Percentiles rank a stretch among this genome's conserved stretches.
Evolutionary conservation across 106 monocot genomes (phyloP).

Genomic region (Acorus calamus): DNA sequence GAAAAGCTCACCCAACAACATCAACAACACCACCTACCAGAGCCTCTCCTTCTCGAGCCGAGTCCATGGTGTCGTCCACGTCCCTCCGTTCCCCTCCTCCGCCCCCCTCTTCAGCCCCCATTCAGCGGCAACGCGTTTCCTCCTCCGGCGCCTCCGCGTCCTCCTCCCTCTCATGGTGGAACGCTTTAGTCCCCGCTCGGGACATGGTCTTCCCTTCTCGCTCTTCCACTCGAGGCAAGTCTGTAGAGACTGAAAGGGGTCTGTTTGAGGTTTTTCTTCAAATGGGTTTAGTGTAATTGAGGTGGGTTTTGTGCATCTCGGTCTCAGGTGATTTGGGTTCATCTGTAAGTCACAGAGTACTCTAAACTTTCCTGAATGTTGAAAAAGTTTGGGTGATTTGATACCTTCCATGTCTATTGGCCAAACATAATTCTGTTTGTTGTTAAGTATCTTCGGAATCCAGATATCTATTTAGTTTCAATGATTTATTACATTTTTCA

Average conservation of each 20-base stretch:
- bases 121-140: constrained; percentile 25
- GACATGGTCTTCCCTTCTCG: neutral
- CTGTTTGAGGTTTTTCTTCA: neutral
- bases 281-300: neutral
- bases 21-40: neutral
- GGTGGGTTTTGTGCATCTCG: too few relatives aligned
- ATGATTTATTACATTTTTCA: too few relatives aligned
- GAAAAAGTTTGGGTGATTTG: too few relatives aligned
- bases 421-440: too few relatives aligned
- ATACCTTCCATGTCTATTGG: too few relatives aligned
- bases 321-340: too few relatives aligned
- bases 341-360: too few relatives aligned
- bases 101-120: neutral
- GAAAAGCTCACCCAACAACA: too few relatives aligned
- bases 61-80: neutral
- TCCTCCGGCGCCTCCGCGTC: constrained; percentile 11
- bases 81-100: neutral
- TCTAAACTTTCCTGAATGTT: too few relatives aligned
- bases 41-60: constrained; percentile 2
- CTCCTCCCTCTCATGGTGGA: constrained; percentile 18
- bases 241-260: neutral
- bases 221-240: constrained; percentile 20
- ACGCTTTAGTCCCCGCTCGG: constrained; percentile 10
- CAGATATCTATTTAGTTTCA: too few relatives aligned
- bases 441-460: too few relatives aligned